Conservation (phyloP, 2,329 filamentous ascomycete species). For the Daldinia sp. region DNA sequence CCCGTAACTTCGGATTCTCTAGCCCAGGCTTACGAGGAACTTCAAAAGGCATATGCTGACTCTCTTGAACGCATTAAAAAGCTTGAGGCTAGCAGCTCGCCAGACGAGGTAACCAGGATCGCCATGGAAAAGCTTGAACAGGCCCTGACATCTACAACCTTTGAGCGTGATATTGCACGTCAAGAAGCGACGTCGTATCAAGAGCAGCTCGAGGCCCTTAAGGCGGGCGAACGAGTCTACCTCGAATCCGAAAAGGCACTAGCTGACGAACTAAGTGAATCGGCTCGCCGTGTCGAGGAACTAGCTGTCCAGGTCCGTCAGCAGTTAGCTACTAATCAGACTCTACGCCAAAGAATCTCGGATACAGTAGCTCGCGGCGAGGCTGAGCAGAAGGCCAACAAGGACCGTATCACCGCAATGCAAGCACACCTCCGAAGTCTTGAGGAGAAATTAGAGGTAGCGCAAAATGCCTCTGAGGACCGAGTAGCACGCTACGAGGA, state of each 20-base stretch:
- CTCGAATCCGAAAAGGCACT: constrained; percentile 72
- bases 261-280: constrained; percentile 76
- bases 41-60: constrained; percentile 77
- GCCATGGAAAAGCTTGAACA: constrained; percentile 75
- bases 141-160: constrained; percentile 75
- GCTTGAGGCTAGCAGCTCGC: constrained; percentile 65
- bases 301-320: constrained; percentile 82
- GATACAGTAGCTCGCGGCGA: constrained; percentile 87
- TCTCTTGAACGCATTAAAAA: constrained; percentile 75
- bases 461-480: constrained; percentile 89
- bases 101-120: constrained; percentile 70
- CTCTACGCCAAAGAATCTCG: constrained; percentile 79
- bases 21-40: constrained; percentile 77
- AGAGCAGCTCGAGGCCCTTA: constrained; percentile 69
- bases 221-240: constrained; percentile 66
- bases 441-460: constrained; percentile 84
- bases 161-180: constrained; percentile 78
- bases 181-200: constrained; percentile 73
- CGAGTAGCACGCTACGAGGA: constrained; percentile 86
- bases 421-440: constrained; percentile 83
- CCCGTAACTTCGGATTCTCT: constrained; percentile 78
- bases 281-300: constrained; percentile 81
- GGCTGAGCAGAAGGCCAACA: constrained; percentile 82
- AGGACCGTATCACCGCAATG: constrained; percentile 83
- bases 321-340: constrained; percentile 82